Evolutionary conservation across 129 eudicot genomes (phyloP), one percentile per base, ranked within the genome.

Genomic region (Erigeron canadensis): DNA sequence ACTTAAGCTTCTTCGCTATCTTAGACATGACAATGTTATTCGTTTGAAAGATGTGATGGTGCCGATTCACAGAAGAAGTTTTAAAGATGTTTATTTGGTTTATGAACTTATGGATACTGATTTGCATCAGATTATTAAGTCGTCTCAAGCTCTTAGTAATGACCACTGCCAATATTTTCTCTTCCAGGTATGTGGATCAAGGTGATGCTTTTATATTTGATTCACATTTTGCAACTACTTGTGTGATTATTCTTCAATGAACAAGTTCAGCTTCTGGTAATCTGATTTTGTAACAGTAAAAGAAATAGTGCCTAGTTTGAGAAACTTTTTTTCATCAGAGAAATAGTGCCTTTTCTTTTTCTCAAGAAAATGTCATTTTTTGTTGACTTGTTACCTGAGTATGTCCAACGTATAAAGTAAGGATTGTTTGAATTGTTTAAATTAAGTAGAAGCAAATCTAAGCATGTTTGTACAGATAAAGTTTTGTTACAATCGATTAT

Each of bases 31-130:
- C 17, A 89, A 89, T 67, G 92, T 89, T 53, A 86, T 89, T 46
- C 75, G 80, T 57, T 83, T 89, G 71, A 82, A 77, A 72, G 96
- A 89, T 70, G 96, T 86, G 8, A 89, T 89, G 96, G 82, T 89
- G 47, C 92, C 96, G 45, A 68, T 65, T 38, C 88, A 88, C 0
- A 81, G 83, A 63, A 84, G 83, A 73, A 86, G 86, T 78, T 89
- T 89, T 78, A 85, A 86, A 78, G 92, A 89, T 71, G 91, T 86
- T 58, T 89, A 89, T 77, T 67, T 89, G 86, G 96, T 89, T 65
- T 86, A 89, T 63, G 96, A 89, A 77, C 87, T 89, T 68, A 89
- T 89, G 96, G 91, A 86, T 64, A 83, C 88, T 0, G 91, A 86
- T 83, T 84, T 86, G 77, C 88, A 86, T 77, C 91, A 86, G 69